These are phyloP conservation scores for Lathyrus sativus DNA, from an alignment of 306 rosid species.

Conservation along the genomic window DNA sequence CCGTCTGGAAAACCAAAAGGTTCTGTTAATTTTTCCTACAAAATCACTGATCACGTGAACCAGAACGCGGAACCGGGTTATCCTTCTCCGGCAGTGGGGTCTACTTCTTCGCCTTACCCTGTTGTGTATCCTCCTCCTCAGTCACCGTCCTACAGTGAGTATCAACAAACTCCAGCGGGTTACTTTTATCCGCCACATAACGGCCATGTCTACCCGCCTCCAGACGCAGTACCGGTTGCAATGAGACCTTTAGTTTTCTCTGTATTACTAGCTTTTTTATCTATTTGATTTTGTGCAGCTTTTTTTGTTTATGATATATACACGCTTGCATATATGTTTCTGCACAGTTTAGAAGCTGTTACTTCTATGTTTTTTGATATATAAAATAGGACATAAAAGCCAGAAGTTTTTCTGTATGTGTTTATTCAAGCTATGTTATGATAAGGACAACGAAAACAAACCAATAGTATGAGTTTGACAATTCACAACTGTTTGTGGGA, in stretches of 20 bases:
- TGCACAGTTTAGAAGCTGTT: background rate
- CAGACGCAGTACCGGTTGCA: background rate
- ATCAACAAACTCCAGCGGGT: constrained; percentile 17
- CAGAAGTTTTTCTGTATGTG: background rate
- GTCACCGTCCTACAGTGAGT: background rate
- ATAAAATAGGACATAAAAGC: no score
- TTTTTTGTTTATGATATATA: background rate
- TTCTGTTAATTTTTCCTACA: constrained; percentile 51
- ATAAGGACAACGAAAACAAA: background rate
- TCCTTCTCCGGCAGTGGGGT: constrained; percentile 23
- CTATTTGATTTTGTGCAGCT: background rate
- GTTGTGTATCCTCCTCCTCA: background rate
- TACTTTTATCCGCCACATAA: constrained; percentile 32
- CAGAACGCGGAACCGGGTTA: constrained; percentile 12
- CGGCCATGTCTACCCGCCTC: constrained; percentile 26
- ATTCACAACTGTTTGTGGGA: background rate
- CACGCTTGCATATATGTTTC: background rate
- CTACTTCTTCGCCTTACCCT: constrained; percentile 21
- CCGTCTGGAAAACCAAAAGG: constrained; percentile 70
- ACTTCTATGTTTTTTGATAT: no score
- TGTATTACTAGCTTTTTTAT: background rate
- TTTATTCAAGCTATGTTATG: background rate
- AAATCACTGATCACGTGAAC: constrained; percentile 4
- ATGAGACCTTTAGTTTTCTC: constrained; percentile 11
- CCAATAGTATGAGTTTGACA: background rate